Conservation (phyloP, 768 basidiomycete species). For the Amanita exitialis region DNA sequence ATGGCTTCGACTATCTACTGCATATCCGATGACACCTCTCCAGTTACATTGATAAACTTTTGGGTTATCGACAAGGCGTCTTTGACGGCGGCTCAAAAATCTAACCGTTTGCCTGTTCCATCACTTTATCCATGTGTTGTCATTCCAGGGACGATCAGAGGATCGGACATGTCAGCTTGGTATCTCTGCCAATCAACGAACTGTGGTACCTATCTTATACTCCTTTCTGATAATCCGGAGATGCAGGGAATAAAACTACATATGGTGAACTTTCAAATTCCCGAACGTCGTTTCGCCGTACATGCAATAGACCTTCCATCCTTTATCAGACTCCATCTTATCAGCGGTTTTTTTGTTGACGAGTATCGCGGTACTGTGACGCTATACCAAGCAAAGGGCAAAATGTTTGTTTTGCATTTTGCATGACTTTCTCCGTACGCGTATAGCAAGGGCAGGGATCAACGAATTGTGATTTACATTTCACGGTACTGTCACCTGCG, state of each 20-base stretch:
- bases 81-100: neutral
- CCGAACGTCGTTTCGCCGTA: conserved; percentile 2
- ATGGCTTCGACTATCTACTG: conserved; percentile 2
- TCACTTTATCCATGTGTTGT: neutral
- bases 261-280: conserved; percentile 1
- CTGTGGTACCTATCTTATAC: neutral
- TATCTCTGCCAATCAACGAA: conserved; percentile 1
- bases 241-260: neutral
- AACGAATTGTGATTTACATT: neutral
- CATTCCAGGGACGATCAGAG: neutral
- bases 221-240: neutral
- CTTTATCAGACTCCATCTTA: conserved; percentile 9
- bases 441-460: neutral
- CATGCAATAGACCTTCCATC: conserved; percentile 14
- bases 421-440: conserved; percentile 7
- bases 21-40: neutral
- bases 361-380: conserved; percentile 17
- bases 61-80: conserved; percentile 4
- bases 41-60: neutral
- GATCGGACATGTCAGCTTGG: neutral
- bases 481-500: no score
- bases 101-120: neutral
- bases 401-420: conserved; percentile 14
- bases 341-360: conserved; percentile 16
- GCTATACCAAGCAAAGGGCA: conserved; percentile 12